A percentile compares a stretch with the other conserved stretches of the same genome.
Conservation (phyloP, 345 rosid genomes). For the Euphorbia pulcherrima region DNA sequence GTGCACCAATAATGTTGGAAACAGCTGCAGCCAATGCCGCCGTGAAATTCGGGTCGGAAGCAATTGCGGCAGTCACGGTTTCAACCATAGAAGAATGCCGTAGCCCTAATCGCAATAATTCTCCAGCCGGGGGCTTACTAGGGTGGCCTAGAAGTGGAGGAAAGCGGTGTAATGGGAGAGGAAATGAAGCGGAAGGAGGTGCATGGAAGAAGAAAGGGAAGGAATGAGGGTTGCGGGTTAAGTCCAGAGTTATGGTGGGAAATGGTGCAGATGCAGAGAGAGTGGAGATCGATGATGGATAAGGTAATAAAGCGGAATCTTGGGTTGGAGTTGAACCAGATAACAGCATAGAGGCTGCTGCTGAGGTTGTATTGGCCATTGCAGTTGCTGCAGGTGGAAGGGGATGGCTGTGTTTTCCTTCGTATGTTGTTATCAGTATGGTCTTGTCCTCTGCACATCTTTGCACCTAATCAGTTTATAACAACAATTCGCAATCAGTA, state of each 20-base stretch:
- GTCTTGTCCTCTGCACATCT: slow-evolving; percentile 80
- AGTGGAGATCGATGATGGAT: slow-evolving; percentile 72
- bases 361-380: slow-evolving; percentile 84
- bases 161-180: slow-evolving; percentile 42
- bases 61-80: slow-evolving; percentile 63
- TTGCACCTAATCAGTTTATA: slow-evolving; percentile 57
- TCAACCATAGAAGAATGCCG: slow-evolving; percentile 56
- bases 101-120: slow-evolving; percentile 35
- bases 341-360: slow-evolving; percentile 81
- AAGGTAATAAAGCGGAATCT: slow-evolving; percentile 48
- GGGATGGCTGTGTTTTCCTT: slow-evolving; percentile 95
- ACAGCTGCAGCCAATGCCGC: slow-evolving; percentile 79
- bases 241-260: slow-evolving; percentile 88
- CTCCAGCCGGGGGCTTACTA: slow-evolving; percentile 23
- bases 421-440: slow-evolving; percentile 79
- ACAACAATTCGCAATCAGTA: not conserved
- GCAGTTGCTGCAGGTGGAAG: slow-evolving; percentile 87
- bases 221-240: slow-evolving; percentile 53
- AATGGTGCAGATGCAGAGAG: slow-evolving; percentile 49
- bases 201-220: slow-evolving; percentile 37
- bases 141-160: slow-evolving; percentile 38
- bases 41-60: slow-evolving; percentile 78
- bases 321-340: slow-evolving; percentile 70
- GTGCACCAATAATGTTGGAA: slow-evolving; percentile 45
- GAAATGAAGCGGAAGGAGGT: slow-evolving; percentile 31